Conservation (phyloP, 805 yeast genomes). For the Blastobotrys terrestris region DNA sequence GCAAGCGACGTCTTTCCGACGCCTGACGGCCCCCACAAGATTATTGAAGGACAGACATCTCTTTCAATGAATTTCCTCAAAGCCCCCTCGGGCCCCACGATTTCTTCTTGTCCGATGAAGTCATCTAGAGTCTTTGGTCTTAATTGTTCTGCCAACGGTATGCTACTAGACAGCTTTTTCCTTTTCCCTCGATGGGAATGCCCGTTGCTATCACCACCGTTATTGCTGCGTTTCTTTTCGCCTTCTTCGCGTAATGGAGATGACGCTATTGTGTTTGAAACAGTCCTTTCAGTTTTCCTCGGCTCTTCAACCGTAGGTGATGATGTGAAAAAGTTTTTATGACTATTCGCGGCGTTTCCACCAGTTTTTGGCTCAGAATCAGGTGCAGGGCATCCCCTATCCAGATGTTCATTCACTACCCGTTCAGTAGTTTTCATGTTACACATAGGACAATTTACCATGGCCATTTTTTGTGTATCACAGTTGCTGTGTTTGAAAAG, state of each 20-base stretch:
- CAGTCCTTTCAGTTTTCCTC: slow-evolving; percentile 3
- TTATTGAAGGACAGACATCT: slow-evolving; percentile 61
- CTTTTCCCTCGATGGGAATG: background rate
- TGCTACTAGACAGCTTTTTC: slow-evolving; percentile 2
- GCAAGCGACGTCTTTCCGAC: slow-evolving; percentile 87
- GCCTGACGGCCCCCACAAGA: slow-evolving; percentile 95
- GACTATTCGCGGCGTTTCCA: background rate
- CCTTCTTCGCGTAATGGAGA: background rate
- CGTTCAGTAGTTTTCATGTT: slow-evolving; percentile 24
- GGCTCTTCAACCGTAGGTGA: background rate
- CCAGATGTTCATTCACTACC: slow-evolving; percentile 30
- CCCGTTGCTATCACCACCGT: background rate
- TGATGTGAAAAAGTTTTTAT: background rate
- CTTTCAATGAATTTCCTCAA: slow-evolving; percentile 57
- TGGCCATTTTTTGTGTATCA: background rate
- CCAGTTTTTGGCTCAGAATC: background rate
- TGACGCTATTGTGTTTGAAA: background rate
- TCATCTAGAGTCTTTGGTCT: slow-evolving; percentile 68
- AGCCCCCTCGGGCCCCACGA: slow-evolving; percentile 59
- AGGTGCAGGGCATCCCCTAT: slow-evolving; percentile 29
- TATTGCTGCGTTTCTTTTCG: background rate
- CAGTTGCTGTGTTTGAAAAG: too few species aligned
- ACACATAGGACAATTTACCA: slow-evolving; percentile 30
- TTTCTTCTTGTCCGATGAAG: slow-evolving; percentile 80
- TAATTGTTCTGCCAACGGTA: slow-evolving; percentile 71